Base-by-base conservation (phyloP, 1,139 yeast species). In the Sugiyamaella castrensis region DNA sequence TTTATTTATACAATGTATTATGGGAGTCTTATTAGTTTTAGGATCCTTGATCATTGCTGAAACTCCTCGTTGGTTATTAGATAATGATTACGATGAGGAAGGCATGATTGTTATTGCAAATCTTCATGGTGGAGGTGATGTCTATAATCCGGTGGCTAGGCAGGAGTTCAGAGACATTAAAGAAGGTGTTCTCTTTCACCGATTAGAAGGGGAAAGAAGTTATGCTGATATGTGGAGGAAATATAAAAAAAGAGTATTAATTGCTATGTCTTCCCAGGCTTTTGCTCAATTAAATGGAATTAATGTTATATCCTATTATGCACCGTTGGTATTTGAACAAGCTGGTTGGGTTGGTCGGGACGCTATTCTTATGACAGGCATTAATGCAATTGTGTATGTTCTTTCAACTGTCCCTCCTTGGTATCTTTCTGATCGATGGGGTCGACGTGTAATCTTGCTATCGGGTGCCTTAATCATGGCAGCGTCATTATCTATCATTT, bases 241-340 rank as follows among this genome's bases (percentile, higher is more conserved):
- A 49, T 89, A 89, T 69, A 80, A 82, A 56, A 81, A 81, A 64
- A 73, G 97, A 44, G 81, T 89, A n/a, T 75, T 88, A 28, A 86
- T 89, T 54, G 97, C 96, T 6, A 87, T 94, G 80, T 82, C 89
- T 32, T 84, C 96, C 1, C 94, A 86, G 63, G 81, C 88, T 72
- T 87, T 89, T 74, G 96, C 96, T 2, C 98, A 89, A 67, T 73
- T 89, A 64, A 87, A 88, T 63, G 98, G 98, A 60, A 91, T 89
- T 66, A 89, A 89, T 63, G 91, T 91, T 53, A 87, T 91, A 48
- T 83, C 95, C 1, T 91, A 89, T 70, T 89, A 89, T 69, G 96
- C 96, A 1, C 96, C 97, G 1, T 74, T 89, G 70, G 94, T 89
- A 41, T 91, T 89, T 67, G 96, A 88, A 66, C 87, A 87, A 61